Conservation (phyloP, 1,284 basidiomycete species). For the Naganishia sp. region DNA sequence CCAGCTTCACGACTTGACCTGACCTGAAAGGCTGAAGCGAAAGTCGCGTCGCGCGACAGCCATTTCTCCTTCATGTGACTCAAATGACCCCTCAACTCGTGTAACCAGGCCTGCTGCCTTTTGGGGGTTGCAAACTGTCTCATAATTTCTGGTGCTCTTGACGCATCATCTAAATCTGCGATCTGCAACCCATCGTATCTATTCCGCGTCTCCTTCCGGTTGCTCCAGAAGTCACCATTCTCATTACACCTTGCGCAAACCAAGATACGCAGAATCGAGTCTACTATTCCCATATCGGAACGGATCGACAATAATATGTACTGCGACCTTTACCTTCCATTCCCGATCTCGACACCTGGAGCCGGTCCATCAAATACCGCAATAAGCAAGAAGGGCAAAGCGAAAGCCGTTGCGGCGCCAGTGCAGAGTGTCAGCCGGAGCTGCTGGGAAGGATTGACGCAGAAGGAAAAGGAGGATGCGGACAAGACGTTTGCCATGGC, state of each 20-base stretch:
- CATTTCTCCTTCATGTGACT: slow-evolving; percentile 19
- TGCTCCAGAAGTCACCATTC: no score
- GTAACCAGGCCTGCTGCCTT: background rate
- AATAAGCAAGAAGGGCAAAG: slow-evolving; percentile 20
- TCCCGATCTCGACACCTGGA: slow-evolving; percentile 39
- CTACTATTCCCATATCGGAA: no score
- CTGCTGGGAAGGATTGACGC: slow-evolving; percentile 47
- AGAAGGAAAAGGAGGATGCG: slow-evolving; percentile 43
- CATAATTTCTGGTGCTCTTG: background rate
- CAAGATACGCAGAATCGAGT: no score
- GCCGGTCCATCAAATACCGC: slow-evolving; percentile 11
- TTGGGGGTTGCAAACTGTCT: background rate
- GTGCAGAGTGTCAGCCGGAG: background rate
- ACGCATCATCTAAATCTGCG: no score
- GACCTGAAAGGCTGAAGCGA: background rate
- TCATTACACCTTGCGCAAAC: background rate
- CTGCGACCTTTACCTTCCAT: slow-evolving; percentile 52
- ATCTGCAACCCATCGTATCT: no score
- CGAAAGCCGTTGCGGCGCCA: slow-evolving; percentile 2
- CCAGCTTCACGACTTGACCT: background rate
- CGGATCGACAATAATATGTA: slow-evolving; percentile 41
- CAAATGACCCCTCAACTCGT: background rate
- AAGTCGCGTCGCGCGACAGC: slow-evolving; percentile 7
- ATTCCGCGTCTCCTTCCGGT: no score
- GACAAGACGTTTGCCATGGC: slow-evolving; percentile 41